A percentile compares a stretch with the other conserved stretches of the same genome.
Conservation (phyloP, 2,329 filamentous ascomycete species). For the Juglanconis juglandina region DNA sequence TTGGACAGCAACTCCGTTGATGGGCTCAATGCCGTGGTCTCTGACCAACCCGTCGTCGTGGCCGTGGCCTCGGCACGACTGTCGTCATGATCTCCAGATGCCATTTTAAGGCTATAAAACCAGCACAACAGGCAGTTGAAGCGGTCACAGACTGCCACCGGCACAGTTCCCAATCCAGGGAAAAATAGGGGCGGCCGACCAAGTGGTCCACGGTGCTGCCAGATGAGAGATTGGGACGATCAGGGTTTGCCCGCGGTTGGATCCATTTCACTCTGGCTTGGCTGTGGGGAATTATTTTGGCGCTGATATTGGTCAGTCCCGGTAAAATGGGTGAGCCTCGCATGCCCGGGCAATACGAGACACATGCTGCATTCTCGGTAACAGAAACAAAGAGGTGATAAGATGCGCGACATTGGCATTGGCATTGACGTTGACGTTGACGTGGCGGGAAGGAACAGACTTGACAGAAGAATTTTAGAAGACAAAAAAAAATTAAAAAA, state of each 20-base stretch:
- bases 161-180: background rate
- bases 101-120: background rate
- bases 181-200: slow-evolving; percentile 1
- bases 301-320: background rate
- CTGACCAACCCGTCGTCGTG: too few relatives aligned
- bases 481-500: background rate
- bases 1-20: background rate
- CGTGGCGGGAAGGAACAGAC: background rate
- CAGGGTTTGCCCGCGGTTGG: background rate
- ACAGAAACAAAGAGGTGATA: background rate
- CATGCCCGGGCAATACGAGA: background rate
- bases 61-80: background rate
- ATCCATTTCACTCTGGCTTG: background rate
- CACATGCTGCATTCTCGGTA: background rate
- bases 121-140: slow-evolving; percentile 1
- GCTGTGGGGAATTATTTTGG: background rate
- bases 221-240: background rate
- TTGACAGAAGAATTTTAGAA: background rate
- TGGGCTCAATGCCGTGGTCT: too few relatives aligned
- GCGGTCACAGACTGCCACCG: slow-evolving; percentile 8
- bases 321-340: background rate
- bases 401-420: background rate
- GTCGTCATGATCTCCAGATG: slow-evolving; percentile 9
- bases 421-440: too few relatives aligned
- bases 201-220: background rate